Conservation (phyloP, 495 filamentous ascomycete species). For the Thermothielavioides terrestris region DNA sequence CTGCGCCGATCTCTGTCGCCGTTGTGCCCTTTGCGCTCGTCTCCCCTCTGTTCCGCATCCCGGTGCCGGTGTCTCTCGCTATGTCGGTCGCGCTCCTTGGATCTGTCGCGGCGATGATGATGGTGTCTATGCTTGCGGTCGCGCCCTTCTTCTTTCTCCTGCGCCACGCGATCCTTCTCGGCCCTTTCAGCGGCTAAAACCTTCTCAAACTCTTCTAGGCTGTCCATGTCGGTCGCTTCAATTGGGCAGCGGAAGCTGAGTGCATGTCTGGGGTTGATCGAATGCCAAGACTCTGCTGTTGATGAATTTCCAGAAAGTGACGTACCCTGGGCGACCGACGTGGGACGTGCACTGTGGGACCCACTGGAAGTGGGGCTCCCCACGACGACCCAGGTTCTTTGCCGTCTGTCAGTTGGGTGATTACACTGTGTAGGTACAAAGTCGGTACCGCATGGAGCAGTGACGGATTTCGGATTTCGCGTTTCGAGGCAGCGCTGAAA, state of each 20-base stretch:
- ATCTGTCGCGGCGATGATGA: conserved; percentile 35
- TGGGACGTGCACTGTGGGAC: not conserved
- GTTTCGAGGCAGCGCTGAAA: too few relatives aligned
- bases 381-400: not conserved
- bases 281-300: conserved; percentile 1
- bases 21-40: conserved; percentile 15
- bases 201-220: conserved; percentile 49
- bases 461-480: too few relatives aligned
- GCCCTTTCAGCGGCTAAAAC: conserved; percentile 44
- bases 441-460: too few relatives aligned
- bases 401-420: too few relatives aligned
- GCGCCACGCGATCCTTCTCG: conserved; percentile 32
- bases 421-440: too few relatives aligned
- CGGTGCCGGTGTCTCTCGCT: conserved; percentile 22
- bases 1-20: conserved; percentile 13
- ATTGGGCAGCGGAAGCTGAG: conserved; percentile 12
- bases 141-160: conserved; percentile 31
- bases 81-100: conserved; percentile 29
- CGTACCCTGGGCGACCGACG: not conserved
- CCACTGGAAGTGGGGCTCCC: not conserved
- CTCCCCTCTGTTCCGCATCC: conserved; percentile 30
- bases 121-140: conserved; percentile 38
- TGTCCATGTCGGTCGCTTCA: conserved; percentile 32
- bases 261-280: not conserved
- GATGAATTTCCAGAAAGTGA: not conserved